A percentile compares a stretch with the other conserved stretches of the same genome.
These are phyloP conservation scores for Microbotryum lychnidis-dioicae DNA, from an alignment of 1,284 basidiomycete genomes.

Conservation along the genomic window DNA sequence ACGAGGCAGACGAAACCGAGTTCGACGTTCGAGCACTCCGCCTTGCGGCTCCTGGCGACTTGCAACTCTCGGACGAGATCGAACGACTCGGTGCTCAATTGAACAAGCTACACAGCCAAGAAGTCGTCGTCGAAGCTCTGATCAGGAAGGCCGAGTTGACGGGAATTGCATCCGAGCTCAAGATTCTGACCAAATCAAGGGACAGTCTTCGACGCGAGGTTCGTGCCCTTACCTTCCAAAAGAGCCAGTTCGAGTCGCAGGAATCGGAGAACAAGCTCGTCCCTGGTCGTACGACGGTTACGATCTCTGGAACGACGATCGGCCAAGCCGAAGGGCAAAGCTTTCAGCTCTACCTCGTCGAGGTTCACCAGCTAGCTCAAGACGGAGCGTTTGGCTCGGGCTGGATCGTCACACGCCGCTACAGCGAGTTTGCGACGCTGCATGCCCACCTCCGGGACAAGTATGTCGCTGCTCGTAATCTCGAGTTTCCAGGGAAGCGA, in stretches of 20 bases:
- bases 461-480: constrained; percentile 54
- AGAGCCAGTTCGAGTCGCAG: constrained; percentile 81
- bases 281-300: constrained; percentile 66
- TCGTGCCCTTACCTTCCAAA: constrained; percentile 76
- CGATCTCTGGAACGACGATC: constrained; percentile 61
- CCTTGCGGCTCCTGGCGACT: constrained; percentile 70
- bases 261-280: constrained; percentile 73
- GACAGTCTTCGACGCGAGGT: constrained; percentile 72
- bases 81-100: constrained; percentile 64
- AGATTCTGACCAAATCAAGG: constrained; percentile 70
- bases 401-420: constrained; percentile 85
- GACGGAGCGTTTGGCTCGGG: constrained; percentile 68
- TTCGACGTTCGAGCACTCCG: constrained; percentile 49
- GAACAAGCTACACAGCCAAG: constrained; percentile 65
- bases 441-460: constrained; percentile 73
- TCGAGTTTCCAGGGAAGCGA: constrained; percentile 87
- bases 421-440: constrained; percentile 87
- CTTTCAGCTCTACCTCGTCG: constrained; percentile 84
- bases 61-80: constrained; percentile 77
- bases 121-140: constrained; percentile 70
- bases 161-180: constrained; percentile 76
- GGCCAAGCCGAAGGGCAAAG: constrained; percentile 51
- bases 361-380: constrained; percentile 71
- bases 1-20: constrained; percentile 12
- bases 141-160: constrained; percentile 90